These are phyloP conservation scores for Sporobolomyces pararoseus DNA, from an alignment of 768 basidiomycete species.

Conservation along the genomic window DNA sequence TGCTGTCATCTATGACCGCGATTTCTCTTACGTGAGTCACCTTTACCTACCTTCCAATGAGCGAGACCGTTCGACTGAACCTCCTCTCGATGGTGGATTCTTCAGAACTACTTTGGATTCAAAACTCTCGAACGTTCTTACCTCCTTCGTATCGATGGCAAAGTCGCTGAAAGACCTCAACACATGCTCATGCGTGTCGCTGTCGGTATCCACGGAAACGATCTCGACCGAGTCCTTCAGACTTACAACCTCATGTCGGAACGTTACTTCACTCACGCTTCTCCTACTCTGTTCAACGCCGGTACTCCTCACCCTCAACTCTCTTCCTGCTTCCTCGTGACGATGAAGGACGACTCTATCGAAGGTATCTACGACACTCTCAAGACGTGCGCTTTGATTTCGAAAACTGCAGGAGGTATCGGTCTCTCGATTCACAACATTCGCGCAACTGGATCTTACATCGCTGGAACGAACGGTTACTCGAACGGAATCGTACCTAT, in stretches of 20 bases:
- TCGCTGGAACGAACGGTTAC: conserved; percentile 97
- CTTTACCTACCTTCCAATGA: neutral
- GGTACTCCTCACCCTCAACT: conserved; percentile 94
- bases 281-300: conserved; percentile 96
- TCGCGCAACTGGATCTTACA: conserved; percentile 91
- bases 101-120: conserved; percentile 78
- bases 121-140: conserved; percentile 98
- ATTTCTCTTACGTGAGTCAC: conserved; percentile 83
- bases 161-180: conserved; percentile 93
- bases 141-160: conserved; percentile 86
- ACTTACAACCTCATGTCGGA: conserved; percentile 79
- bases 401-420: conserved; percentile 97
- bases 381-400: conserved; percentile 98
- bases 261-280: conserved; percentile 96
- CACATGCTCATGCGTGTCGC: conserved; percentile 99
- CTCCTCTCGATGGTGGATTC: too few species aligned
- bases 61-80: too few species aligned
- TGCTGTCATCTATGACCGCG: conserved; percentile 94
- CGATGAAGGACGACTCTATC: conserved; percentile 98
- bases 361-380: conserved; percentile 99
- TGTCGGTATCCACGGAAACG: conserved; percentile 86
- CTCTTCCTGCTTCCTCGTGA: conserved; percentile 90
- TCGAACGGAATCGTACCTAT: conserved; percentile 99
- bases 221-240: conserved; percentile 82
- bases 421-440: conserved; percentile 94